Evolutionary conservation across 2,329 filamentous ascomycete species (phyloP).

Genomic region (Stagonosporopsis rhizophila): DNA sequence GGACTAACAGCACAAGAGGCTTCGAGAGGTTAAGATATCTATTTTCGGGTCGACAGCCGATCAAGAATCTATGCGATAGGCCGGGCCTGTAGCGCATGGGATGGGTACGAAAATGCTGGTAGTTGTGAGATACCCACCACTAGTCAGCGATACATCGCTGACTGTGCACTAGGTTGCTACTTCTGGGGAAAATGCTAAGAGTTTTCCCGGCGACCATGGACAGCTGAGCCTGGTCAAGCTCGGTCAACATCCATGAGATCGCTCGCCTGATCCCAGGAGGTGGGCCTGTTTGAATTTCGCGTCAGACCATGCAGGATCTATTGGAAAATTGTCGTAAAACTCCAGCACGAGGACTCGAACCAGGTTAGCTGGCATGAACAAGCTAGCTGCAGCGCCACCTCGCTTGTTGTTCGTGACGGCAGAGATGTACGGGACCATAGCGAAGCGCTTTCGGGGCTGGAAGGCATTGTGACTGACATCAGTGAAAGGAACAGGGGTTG

Average conservation of each 20-base stretch:
- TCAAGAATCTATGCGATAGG: conserved; percentile 9
- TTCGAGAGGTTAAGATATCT: background rate
- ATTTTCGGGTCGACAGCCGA: conserved; percentile 2
- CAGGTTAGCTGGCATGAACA: background rate
- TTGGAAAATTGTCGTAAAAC: conserved; percentile 13
- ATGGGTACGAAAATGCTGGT: conserved; percentile 21
- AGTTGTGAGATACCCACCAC: conserved; percentile 21
- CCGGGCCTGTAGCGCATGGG: conserved; percentile 13
- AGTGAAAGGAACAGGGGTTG: background rate
- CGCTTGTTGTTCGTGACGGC: background rate
- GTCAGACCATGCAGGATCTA: conserved; percentile 25
- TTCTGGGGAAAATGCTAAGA: conserved; percentile 17
- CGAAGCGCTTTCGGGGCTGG: background rate
- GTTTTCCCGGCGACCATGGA: background rate
- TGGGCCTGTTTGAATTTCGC: conserved; percentile 16
- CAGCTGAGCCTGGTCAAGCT: conserved; percentile 6
- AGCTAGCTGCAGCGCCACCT: conserved; percentile 6
- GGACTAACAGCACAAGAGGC: background rate
- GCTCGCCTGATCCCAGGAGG: conserved; percentile 2
- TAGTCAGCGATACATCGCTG: conserved; percentile 13
- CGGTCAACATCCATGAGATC: conserved; percentile 1
- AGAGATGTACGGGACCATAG: background rate
- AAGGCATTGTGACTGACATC: conserved; percentile 5
- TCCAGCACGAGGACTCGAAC: background rate
- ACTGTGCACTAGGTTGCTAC: conserved; percentile 6